These are phyloP conservation scores for Juglanconis oblonga DNA, from an alignment of 2,329 filamentous ascomycete species.

Conservation along the genomic window DNA sequence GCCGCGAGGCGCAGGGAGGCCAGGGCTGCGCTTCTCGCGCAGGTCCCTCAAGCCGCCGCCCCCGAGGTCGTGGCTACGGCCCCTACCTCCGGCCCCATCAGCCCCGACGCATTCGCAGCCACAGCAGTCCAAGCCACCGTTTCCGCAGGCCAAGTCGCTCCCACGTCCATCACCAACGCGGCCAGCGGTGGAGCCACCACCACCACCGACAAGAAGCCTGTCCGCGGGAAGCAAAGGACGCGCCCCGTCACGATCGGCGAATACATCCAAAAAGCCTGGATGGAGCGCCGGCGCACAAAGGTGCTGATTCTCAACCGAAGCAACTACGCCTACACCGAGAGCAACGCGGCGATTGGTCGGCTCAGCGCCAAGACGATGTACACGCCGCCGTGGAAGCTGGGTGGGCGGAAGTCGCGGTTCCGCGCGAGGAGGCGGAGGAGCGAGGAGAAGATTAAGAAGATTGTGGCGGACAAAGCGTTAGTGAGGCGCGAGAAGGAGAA, in stretches of 20 bases:
- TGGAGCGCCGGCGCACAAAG: conserved; percentile 33
- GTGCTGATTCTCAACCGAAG: conserved; percentile 45
- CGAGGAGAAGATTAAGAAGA: conserved; percentile 15
- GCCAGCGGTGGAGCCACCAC: neutral
- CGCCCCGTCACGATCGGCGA: conserved; percentile 8
- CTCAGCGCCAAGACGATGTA: conserved; percentile 50
- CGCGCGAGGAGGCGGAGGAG: conserved; percentile 24
- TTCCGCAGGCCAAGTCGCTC: neutral
- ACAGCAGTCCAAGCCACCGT: neutral
- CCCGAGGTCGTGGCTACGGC: neutral
- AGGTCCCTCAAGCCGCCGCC: neutral
- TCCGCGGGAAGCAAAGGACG: conserved; percentile 1
- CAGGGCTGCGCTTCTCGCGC: neutral
- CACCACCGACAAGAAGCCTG: neutral
- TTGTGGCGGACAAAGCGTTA: conserved; percentile 22
- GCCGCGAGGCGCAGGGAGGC: neutral
- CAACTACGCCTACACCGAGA: conserved; percentile 59
- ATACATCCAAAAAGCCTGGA: conserved; percentile 19
- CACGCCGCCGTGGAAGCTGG: conserved; percentile 46
- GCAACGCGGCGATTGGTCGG: conserved; percentile 57
- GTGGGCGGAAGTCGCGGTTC: conserved; percentile 49
- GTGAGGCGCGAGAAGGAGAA: conserved; percentile 24
- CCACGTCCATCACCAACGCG: neutral
- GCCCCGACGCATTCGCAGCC: neutral
- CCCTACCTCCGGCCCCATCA: neutral